Evolutionary conservation across 1,139 yeast species (phyloP).

Genomic region (Candida tropicalis): DNA sequence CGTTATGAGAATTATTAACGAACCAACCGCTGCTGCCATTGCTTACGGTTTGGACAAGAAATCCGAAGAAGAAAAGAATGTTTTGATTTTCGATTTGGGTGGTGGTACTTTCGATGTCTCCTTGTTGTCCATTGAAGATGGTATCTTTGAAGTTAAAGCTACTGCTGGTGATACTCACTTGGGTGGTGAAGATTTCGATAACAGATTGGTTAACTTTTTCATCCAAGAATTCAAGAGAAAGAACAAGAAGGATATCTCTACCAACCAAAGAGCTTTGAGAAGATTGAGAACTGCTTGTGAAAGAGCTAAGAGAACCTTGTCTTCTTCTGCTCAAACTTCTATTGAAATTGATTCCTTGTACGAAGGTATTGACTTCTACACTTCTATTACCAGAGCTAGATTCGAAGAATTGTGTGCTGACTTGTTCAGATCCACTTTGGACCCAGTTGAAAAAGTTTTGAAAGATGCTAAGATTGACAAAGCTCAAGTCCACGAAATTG

Average conservation of each 20-base stretch:
- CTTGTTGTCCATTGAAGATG: constrained; percentile 88
- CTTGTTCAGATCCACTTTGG: constrained; percentile 92
- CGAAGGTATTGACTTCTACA: constrained; percentile 96
- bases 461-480: constrained; percentile 92
- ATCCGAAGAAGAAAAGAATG: constrained; percentile 79
- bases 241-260: constrained; percentile 89
- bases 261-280: constrained; percentile 93
- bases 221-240: constrained; percentile 94
- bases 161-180: constrained; percentile 99
- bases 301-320: constrained; percentile 98
- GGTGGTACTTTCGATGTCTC: constrained; percentile 61
- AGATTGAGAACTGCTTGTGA: constrained; percentile 99
- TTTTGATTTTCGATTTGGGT: constrained; percentile 52
- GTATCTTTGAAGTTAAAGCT: constrained; percentile 96
- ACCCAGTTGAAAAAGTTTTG: constrained; percentile 97
- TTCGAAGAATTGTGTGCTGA: constrained; percentile 97
- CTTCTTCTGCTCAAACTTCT: constrained; percentile 94
- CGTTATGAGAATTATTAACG: constrained; percentile 52
- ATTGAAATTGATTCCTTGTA: constrained; percentile 95
- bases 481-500: constrained; percentile 90
- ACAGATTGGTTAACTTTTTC: constrained; percentile 71
- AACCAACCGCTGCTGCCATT: constrained; percentile 56
- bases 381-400: constrained; percentile 97
- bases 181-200: constrained; percentile 84
- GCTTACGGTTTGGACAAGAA: constrained; percentile 50